Base-by-base conservation (phyloP, 192 early-diverging fungal genomes). In the Lunasporangiospora selenospora region DNA sequence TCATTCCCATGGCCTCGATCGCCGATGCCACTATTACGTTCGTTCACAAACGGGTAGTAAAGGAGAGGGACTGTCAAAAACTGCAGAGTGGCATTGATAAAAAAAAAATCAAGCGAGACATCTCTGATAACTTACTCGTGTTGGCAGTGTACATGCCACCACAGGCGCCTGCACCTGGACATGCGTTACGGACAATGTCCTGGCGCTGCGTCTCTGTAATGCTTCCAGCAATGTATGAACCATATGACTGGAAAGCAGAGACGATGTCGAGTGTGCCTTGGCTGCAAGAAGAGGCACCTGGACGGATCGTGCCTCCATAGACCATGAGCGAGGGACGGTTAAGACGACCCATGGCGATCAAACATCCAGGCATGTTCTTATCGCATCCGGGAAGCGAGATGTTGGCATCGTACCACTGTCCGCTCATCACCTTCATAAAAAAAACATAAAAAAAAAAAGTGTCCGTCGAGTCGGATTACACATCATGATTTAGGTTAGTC, bases 121-220 rank as follows among this genome's bases (percentile, higher is more conserved):
- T n/a, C n/a, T n/a, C n/a, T n/a, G n/a, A 19, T 1, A 18, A 77
- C 82, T 37, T 83, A 91, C 89, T 96, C 16, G 94, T 95, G 78
- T 98, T 98, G 40, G 96, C 96, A 3, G 96, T 98, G 80, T 95
- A 97, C 98, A 99, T 99, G 48, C 98, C 98, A 67, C 98, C 98
- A 80, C 98, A 99, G 13, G 95, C 95, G 53, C 98, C 98, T 33
- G 96, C 85, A 30, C 98, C 98, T 1, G 90, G 90, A 52, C 90
- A 93, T 12, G 91, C 77, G 54, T 92, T 55, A 26, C 85, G 83
- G 32, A 94, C 81, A 47, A 88, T 85, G 51, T 92, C 89, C 37
- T 77, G 75, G 37, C 96, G 87, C 79, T 95, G 84, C 26, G 90
- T 90, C 65, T 99, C 94, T 47, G 83, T 84, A 71, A 98, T 97